A percentile compares a stretch with the other conserved stretches of the same genome.
Conservation (phyloP, 108 stramenopile species). For the Discostella pseudostelligera region DNA sequence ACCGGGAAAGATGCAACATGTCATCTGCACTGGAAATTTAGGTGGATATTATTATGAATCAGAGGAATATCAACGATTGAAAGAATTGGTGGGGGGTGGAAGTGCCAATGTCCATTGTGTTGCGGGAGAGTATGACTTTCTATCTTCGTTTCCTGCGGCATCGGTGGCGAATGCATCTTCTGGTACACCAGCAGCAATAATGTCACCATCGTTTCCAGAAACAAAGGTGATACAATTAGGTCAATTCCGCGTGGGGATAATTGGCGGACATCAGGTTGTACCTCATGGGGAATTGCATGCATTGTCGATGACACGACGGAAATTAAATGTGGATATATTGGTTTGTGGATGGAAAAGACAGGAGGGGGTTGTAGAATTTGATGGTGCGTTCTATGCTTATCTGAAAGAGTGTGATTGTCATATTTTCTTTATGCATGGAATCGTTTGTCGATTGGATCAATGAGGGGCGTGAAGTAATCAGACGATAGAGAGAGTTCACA, state of each 20-base stretch:
- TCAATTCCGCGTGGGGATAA: constrained; percentile 90
- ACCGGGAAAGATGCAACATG: constrained; percentile 98
- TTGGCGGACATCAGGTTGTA: constrained; percentile 93
- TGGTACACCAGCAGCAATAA: background rate
- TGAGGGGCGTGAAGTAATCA: too few relatives aligned
- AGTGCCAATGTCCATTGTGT: constrained; percentile 96
- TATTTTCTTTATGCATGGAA: too few relatives aligned
- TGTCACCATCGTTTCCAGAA: constrained; percentile 73
- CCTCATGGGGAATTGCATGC: constrained; percentile 85
- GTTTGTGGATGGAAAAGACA: constrained; percentile 94
- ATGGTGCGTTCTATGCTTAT: constrained; percentile 79
- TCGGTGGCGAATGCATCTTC: background rate
- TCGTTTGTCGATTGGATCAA: too few relatives aligned
- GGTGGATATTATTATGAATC: constrained; percentile 62
- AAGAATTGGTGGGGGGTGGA: constrained; percentile 51
- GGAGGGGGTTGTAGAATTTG: constrained; percentile 84
- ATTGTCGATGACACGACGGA: constrained; percentile 70
- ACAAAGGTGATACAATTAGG: constrained; percentile 88
- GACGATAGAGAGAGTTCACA: too few relatives aligned
- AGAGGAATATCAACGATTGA: constrained; percentile 89
- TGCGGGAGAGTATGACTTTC: constrained; percentile 83
- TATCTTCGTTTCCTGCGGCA: constrained; percentile 9
- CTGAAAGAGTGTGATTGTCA: constrained; percentile 22
- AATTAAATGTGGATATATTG: constrained; percentile 92
- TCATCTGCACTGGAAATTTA: constrained; percentile 97